These are phyloP conservation scores for Monilinia vaccinii-corymbosi DNA, from an alignment of 2,329 filamentous ascomycete genomes.

Conservation along the genomic window DNA sequence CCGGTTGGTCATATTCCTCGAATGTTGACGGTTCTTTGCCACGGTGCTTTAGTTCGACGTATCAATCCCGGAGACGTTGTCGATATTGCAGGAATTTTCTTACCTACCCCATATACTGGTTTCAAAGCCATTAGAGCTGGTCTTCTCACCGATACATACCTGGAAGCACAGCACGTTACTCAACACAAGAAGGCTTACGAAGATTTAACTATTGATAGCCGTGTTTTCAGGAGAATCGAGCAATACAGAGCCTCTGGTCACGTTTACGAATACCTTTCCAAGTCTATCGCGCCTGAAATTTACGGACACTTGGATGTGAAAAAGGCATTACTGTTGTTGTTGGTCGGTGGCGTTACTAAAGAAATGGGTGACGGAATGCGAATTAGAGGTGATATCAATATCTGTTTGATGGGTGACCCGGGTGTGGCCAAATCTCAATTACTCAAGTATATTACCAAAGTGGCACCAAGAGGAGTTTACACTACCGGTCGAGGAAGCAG, in stretches of 20 bases:
- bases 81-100: constrained; percentile 89
- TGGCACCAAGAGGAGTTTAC: constrained; percentile 80
- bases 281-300: constrained; percentile 95
- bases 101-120: constrained; percentile 96
- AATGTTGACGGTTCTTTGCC: constrained; percentile 80
- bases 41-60: constrained; percentile 75
- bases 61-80: constrained; percentile 92
- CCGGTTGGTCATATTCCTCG: constrained; percentile 96
- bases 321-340: constrained; percentile 87
- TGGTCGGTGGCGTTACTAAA: constrained; percentile 94
- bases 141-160: constrained; percentile 91
- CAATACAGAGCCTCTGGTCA: constrained; percentile 78
- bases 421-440: constrained; percentile 99
- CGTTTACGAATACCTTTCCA: constrained; percentile 90
- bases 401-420: constrained; percentile 97
- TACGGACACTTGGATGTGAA: constrained; percentile 96
- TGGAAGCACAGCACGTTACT: constrained; percentile 85
- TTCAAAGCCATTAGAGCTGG: constrained; percentile 96
- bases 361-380: constrained; percentile 97
- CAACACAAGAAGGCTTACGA: constrained; percentile 99
- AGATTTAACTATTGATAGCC: constrained; percentile 75
- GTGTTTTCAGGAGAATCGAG: constrained; percentile 74
- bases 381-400: constrained; percentile 97
- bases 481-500: constrained; percentile 76
- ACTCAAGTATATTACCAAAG: constrained; percentile 97